These are phyloP conservation scores for Mucor piriformis DNA, from an alignment of 371 early-diverging fungal species.

Conservation along the genomic window DNA sequence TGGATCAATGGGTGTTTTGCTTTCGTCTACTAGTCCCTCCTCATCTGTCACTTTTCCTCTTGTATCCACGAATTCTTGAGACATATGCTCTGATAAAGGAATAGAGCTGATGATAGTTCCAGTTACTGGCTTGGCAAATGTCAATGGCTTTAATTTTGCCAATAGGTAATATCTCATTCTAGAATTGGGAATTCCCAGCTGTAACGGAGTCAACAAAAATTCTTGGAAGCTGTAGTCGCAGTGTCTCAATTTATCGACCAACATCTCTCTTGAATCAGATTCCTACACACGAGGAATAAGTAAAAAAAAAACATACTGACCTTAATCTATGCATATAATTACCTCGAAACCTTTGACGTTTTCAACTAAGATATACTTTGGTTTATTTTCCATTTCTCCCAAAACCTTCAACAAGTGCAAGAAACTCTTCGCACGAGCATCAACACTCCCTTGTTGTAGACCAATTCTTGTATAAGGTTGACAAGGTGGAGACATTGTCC, in stretches of 20 bases:
- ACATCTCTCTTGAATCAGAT: conserved; percentile 62
- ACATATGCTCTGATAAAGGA: conserved; percentile 43
- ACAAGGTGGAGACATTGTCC: conserved; percentile 87
- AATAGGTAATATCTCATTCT: conserved; percentile 70
- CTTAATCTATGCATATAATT: too few species aligned
- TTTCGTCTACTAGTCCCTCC: conserved; percentile 30
- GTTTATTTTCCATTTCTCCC: conserved; percentile 57
- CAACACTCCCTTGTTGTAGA: conserved; percentile 73
- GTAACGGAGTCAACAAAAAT: conserved; percentile 70
- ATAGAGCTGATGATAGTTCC: conserved; percentile 54
- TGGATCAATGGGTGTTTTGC: conserved; percentile 35
- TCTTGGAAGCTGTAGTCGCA: conserved; percentile 63
- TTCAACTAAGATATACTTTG: conserved; percentile 76
- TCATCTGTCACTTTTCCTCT: conserved; percentile 22
- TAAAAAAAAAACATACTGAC: background rate
- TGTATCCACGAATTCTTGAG: conserved; percentile 37
- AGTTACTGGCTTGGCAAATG: conserved; percentile 48
- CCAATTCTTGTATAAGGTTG: conserved; percentile 86
- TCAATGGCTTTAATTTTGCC: conserved; percentile 45
- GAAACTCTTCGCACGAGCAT: conserved; percentile 76
- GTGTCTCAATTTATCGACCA: conserved; percentile 51
- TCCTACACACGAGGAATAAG: conserved; percentile 26
- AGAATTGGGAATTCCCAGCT: conserved; percentile 72
- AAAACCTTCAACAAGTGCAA: conserved; percentile 71
- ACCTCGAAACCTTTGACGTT: conserved; percentile 88